phyloP scores from a whole-genome alignment of 805 yeast genomes.

The Candida chilensis region DNA sequence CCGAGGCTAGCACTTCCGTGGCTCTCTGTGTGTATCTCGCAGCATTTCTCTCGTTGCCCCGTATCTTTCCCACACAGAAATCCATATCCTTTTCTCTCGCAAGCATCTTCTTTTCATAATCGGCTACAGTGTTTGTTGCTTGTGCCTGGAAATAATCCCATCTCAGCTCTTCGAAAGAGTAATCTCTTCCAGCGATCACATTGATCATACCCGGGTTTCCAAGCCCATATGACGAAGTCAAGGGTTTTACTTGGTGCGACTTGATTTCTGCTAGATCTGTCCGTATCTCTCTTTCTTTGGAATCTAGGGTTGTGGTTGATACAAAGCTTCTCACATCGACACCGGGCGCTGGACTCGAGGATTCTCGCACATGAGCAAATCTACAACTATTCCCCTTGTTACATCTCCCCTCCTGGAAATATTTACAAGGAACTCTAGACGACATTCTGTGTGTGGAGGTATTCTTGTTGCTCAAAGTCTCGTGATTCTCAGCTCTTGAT shows the following conservation, averaged over 20 bases:
- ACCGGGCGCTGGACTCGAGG: slow-evolving; percentile 2
- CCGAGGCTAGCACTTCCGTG: slow-evolving; percentile 15
- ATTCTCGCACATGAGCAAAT: slow-evolving; percentile 23
- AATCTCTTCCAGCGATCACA: slow-evolving; percentile 41
- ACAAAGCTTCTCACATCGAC: slow-evolving; percentile 11
- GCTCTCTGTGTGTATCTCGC: slow-evolving; percentile 48
- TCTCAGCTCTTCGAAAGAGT: slow-evolving; percentile 45
- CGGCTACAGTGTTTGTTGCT: slow-evolving; percentile 19
- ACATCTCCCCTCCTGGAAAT: slow-evolving; percentile 31
- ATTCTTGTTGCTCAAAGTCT: too few species aligned
- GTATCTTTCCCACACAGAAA: slow-evolving; percentile 25
- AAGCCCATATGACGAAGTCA: slow-evolving; percentile 38
- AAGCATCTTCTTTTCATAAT: slow-evolving; percentile 27
- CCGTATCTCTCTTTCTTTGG: slow-evolving; percentile 14
- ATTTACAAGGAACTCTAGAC: slow-evolving; percentile 28
- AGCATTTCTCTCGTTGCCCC: slow-evolving; percentile 34
- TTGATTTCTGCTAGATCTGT: slow-evolving; percentile 9
- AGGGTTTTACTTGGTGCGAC: slow-evolving; percentile 17
- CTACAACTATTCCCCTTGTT: slow-evolving; percentile 31
- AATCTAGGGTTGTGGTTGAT: slow-evolving; percentile 9
- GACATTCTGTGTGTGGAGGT: too few species aligned
- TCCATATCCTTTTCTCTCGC: slow-evolving; percentile 39
- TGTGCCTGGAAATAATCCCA: slow-evolving; percentile 34
- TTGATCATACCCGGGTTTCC: slow-evolving; percentile 37
- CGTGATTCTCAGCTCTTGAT: too few species aligned